These are phyloP conservation scores for Gracilaria gracilis DNA, from an alignment of 23 red algal genomes.

Conservation along the genomic window DNA sequence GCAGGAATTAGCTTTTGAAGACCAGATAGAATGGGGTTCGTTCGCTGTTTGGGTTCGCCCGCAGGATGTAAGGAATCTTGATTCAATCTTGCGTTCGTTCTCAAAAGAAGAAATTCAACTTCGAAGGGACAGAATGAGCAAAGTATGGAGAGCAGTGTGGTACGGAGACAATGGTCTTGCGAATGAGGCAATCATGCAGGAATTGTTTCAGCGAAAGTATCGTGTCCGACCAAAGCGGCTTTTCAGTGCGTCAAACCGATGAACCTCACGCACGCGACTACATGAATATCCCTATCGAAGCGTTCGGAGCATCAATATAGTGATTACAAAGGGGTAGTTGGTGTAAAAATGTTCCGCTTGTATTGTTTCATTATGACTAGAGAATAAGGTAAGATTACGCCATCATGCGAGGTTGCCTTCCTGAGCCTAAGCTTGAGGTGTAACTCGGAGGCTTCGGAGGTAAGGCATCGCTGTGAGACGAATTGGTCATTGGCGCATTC, in stretches of 20 bases:
- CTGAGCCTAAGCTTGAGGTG: background rate
- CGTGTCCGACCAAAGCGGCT: background rate
- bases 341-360: background rate
- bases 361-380: background rate
- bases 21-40: constrained; percentile 67
- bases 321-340: background rate
- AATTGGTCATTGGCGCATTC: background rate
- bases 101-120: constrained; percentile 51
- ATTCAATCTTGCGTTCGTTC: constrained; percentile 51
- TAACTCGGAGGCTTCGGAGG: background rate
- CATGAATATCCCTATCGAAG: too few species aligned
- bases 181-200: constrained; percentile 40
- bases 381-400: background rate
- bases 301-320: too few species aligned
- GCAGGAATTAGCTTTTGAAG: constrained; percentile 69
- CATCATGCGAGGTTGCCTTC: constrained; percentile 47
- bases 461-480: background rate
- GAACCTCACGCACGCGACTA: background rate
- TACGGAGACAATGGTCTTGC: constrained; percentile 52
- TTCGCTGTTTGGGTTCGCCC: constrained; percentile 74
- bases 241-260: constrained; percentile 23
- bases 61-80: constrained; percentile 31
- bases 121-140: constrained; percentile 27
- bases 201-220: constrained; percentile 57
- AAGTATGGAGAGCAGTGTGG: constrained; percentile 71